A percentile compares a stretch with the other conserved stretches of the same genome.
phyloP scores from a whole-genome alignment of 2,329 filamentous ascomycete species.

The Xylaria sp. region DNA sequence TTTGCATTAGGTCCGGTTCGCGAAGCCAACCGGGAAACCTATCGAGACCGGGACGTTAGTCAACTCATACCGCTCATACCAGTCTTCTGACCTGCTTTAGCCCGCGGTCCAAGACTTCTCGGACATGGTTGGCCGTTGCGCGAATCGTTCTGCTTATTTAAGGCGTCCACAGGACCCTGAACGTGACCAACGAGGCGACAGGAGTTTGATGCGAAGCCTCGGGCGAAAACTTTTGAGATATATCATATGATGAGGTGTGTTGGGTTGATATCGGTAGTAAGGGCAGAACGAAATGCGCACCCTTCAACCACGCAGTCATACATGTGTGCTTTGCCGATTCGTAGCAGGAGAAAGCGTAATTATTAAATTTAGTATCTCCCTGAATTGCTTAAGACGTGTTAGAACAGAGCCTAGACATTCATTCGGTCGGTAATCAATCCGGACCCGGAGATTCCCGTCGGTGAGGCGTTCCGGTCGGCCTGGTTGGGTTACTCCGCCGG shows the following conservation, averaged over 20 bases:
- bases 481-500: constrained; percentile 27
- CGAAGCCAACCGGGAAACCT: not conserved
- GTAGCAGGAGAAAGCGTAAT: not conserved
- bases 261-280: not conserved
- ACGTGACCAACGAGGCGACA: not conserved
- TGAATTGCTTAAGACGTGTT: not conserved
- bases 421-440: constrained; percentile 30
- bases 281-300: no score
- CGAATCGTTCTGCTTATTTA: not conserved
- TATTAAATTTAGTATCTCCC: not conserved
- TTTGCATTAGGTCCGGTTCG: not conserved
- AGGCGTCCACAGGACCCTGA: not conserved
- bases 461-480: constrained; percentile 20
- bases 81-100: not conserved
- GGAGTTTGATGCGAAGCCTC: not conserved
- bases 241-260: not conserved
- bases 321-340: not conserved
- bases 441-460: constrained; percentile 28
- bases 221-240: not conserved
- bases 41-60: not conserved
- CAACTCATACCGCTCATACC: not conserved
- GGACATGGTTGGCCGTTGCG: not conserved
- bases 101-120: not conserved
- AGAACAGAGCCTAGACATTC: not conserved
- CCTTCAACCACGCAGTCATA: not conserved